phyloP scores from a whole-genome alignment of 257 asterid genomes.

The Solanum appendiculatum region DNA sequence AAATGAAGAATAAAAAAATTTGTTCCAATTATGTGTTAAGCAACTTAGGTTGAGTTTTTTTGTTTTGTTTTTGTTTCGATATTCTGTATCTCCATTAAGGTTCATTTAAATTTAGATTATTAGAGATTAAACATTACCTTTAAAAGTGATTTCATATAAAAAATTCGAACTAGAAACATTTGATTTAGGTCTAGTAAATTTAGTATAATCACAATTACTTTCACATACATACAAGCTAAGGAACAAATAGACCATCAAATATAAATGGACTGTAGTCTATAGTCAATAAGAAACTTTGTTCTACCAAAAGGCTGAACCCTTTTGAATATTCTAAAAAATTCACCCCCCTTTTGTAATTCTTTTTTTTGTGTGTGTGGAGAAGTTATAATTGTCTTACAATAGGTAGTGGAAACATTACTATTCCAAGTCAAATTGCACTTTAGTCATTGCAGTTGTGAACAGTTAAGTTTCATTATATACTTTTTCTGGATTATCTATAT shows the following conservation, averaged over 20 bases:
- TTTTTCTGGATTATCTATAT: not conserved
- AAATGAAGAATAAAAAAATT: not conserved
- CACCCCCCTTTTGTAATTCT: not conserved
- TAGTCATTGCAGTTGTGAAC: not conserved
- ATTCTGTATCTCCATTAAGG: not conserved
- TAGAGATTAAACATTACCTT: too few species aligned
- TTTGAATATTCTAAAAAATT: not conserved
- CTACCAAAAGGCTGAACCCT: not conserved
- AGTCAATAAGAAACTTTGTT: not conserved
- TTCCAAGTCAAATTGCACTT: not conserved
- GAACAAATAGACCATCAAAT: not conserved
- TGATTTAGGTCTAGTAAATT: not conserved
- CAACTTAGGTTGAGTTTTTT: not conserved
- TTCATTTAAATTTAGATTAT: too few species aligned
- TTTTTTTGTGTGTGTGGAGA: not conserved
- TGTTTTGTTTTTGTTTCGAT: too few species aligned
- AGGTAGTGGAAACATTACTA: not conserved
- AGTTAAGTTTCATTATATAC: not conserved
- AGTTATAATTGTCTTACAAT: not conserved
- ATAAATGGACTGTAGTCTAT: not conserved
- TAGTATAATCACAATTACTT: not conserved
- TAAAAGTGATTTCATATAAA: not conserved
- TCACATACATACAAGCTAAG: not conserved
- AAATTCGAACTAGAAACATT: not conserved
- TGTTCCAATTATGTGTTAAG: not conserved